Evolutionary conservation across 148 eudicot species (phyloP), one percentile per base, ranked within the genome.

Genomic region (Diospyros lotus): DNA sequence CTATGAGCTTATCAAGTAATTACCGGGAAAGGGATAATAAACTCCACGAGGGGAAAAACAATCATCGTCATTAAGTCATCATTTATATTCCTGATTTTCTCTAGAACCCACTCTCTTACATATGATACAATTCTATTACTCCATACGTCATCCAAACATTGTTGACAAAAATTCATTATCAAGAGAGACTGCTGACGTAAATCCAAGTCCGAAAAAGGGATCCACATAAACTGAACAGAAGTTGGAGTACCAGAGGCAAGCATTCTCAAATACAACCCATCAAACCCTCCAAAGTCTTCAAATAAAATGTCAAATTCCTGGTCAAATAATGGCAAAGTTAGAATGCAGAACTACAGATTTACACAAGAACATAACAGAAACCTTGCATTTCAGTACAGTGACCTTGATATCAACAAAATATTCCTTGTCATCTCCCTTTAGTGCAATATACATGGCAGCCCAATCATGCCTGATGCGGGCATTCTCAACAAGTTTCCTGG

Each of bases 211-310:
- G 90, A 84, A 42, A 91, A 74, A 72, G 98, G 96, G 72, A 93
- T 91, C 91, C 91, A 87, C 98, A 93, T 93, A 50, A 89, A 81
- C 72, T 88, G 96, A 79, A 93, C 88, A 75, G 85, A 79, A 72
- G 93, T 88, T 63, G 98, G 98, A 73, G 88, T 79, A 66, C 89
- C 91, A 76, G 89, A 83, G 28, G 94, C 96, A 68, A 89, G 67
- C 96, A 93, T 93, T 85, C 85, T 86, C 79, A 89, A 59, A 85
- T 93, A 93, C 84, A 93, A 75, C 55, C 86, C 96, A 84, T 93
- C 92, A 84, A 93, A 88, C 69, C 98, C 94, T 78, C 96, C 98
- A 83, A 88, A 86, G 66, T 91, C 90, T 85, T 88, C 92, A 80
- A 89, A 91, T 38, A 88, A 82, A 73, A 80, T 73, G 18, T 93